These are phyloP conservation scores for Gossypium herbaceum DNA, from an alignment of 345 rosid species.

Conservation along the genomic window DNA sequence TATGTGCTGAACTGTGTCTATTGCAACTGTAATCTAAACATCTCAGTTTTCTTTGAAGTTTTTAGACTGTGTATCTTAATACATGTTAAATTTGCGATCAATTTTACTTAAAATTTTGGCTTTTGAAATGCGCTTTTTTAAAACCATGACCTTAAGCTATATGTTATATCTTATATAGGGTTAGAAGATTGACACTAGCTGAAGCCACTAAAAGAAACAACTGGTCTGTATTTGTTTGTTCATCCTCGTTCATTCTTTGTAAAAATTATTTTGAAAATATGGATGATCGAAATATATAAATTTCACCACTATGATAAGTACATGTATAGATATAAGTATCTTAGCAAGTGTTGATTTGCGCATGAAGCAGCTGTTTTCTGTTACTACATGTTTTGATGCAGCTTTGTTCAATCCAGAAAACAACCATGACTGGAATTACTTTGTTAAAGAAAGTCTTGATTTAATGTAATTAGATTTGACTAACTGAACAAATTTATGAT, in stretches of 20 bases:
- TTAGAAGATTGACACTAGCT: not conserved
- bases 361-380: not conserved
- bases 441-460: not conserved
- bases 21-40: not conserved
- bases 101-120: not conserved
- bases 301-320: not conserved
- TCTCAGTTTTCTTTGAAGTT: constrained; percentile 5
- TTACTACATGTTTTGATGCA: not conserved
- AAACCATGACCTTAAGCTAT: not conserved
- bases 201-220: not conserved
- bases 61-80: not conserved
- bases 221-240: not conserved
- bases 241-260: not conserved
- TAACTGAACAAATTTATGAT: not conserved
- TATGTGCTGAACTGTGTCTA: constrained; percentile 27
- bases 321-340: not conserved
- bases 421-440: not conserved
- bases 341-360: not conserved
- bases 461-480: not conserved
- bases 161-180: not conserved
- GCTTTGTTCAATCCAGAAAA: not conserved
- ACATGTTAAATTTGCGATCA: not conserved
- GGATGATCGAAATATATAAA: not conserved
- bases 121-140: not conserved
- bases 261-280: not conserved